Evolutionary conservation across 495 filamentous ascomycete species (phyloP), one percentile per base, ranked within the genome.

Genomic region (Chaetomidium leptoderma): DNA sequence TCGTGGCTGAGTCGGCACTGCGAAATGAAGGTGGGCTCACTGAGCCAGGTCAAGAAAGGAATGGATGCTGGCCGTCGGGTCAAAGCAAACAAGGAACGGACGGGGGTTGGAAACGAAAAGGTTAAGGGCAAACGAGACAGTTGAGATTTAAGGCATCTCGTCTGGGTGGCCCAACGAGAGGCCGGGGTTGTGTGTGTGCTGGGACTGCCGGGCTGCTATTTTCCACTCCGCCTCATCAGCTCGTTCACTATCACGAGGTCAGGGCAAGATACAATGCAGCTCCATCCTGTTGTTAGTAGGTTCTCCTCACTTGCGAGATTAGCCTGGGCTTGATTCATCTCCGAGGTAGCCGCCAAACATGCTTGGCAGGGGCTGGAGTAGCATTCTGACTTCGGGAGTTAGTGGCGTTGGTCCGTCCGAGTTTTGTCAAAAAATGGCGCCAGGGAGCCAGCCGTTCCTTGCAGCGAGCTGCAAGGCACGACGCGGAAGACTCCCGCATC

Each of bases 11-110:
- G 36, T 47, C 29, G 39, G 27, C 36, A 14, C 27, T 35, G 43
- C n/a, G 21, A 46, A 68, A 63, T 39, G 60, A 66, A 61, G 56
- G 62, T 58, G 58, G 44, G 60, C 60, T 58, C 65, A 50, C 66
- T 65, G 71, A 74, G 73, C 72, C 65, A 65, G 70, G 64, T 71
- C 65, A 51, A 66, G 60, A 69, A 76, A 69, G 53, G 69, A 52
- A 52, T 39, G 73, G 58, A 65, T 50, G 62, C 55, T 58, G 55
- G 62, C 51, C 48, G 65, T 64, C 42, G 62, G 59, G 47, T 51
- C 33, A 44, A 52, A 36, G 24, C 48, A 58, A 36, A 58, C 53
- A 39, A 53, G 42, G 36, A 63, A 62, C 52, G 51, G 60, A 54
- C 45, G 60, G 40, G 42, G 53, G 49, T 61, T 44, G 59, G 62